Percentiles rank a stretch among this genome's conserved stretches.
Conservation (phyloP, 2,329 filamentous ascomycete genomes). For the Bipolaris sorokiniana region DNA sequence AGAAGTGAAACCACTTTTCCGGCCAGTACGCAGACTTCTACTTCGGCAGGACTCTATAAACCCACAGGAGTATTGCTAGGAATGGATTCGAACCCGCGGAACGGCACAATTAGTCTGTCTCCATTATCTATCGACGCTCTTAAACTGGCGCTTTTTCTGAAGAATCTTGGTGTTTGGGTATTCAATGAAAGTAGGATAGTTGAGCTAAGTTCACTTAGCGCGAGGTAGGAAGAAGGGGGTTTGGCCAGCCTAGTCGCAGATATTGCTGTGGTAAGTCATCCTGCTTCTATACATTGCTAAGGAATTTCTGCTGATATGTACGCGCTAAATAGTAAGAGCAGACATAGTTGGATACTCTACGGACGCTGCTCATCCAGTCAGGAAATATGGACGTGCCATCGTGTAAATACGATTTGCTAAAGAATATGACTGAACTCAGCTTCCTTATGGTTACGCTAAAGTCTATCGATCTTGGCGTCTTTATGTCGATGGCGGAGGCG, state of each 20-base stretch:
- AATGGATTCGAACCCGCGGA: not conserved
- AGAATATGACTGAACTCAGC: not conserved
- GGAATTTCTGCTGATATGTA: not conserved
- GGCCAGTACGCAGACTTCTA: not conserved
- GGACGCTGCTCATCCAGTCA: too few species aligned
- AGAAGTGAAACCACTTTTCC: not conserved
- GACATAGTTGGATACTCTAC: too few species aligned
- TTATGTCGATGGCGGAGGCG: conserved; percentile 9
- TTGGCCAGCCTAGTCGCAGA: conserved; percentile 2
- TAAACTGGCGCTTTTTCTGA: conserved; percentile 9
- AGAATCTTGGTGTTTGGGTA: conserved; percentile 9
- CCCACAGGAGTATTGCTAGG: not conserved
- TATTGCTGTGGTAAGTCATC: conserved; percentile 6
- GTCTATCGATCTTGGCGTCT: conserved; percentile 7
- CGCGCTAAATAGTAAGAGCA: conserved; percentile 4
- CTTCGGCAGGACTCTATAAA: not conserved
- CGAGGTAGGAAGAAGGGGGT: not conserved
- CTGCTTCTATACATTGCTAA: not conserved
- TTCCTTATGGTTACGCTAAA: conserved; percentile 8
- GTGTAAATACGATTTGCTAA: not conserved
- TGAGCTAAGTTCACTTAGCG: not conserved
- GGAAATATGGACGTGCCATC: too few species aligned
- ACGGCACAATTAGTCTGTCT: conserved; percentile 6
- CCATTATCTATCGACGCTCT: conserved; percentile 4
- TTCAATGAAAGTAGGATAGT: conserved; percentile 6